Base-by-base conservation (phyloP, 257 asterid genomes). In the Solanum verrucosum region DNA sequence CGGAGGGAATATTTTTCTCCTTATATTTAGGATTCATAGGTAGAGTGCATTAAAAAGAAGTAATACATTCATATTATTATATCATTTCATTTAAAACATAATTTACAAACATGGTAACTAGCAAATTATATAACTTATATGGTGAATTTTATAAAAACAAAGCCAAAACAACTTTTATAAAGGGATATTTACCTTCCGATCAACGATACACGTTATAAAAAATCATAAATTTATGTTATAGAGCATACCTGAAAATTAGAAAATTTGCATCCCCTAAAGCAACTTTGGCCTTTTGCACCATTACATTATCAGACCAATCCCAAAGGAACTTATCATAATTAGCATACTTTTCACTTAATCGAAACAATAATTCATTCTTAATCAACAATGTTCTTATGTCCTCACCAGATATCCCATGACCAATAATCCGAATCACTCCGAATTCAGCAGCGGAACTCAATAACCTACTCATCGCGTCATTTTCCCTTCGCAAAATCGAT, bases 321-420 rank as follows among this genome's bases (percentile, higher is more conserved):
- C 95, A 94, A 38, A 87, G 83, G 35, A 93, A 60, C 90, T 85
- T 91, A 88, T 92, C 94, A 87, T 89, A 92, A 89, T 93, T 90
- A 34, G 91, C 93, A 52, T 87, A 91, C 9, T 89, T 86, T 27
- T 87, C 87, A 9, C 88, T 88, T 87, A 88, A 72, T 46, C 93
- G 90, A 29, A 92, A 94, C 70, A 94, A 87, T 87, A 92, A 87
- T 4, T 92, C 94, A 44, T 92, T 29, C 34, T 89, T 87, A 52
- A 44, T 87, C 86, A 93, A 56, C 35, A 87, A 89, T 16, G 87
- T 52, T 88, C 90, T 90, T 79, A 94, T 78, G 63, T 89, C 94
- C 87, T 92, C 92, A 29, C 89, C 29, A n/a, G 79, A 63, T 52
- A 93, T 92, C 65, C 96, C 96, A 67, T 95, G 97, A 63, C 84